These are phyloP conservation scores for Glaciozyma martinii DNA, from an alignment of 768 basidiomycete species.

Conservation along the genomic window DNA sequence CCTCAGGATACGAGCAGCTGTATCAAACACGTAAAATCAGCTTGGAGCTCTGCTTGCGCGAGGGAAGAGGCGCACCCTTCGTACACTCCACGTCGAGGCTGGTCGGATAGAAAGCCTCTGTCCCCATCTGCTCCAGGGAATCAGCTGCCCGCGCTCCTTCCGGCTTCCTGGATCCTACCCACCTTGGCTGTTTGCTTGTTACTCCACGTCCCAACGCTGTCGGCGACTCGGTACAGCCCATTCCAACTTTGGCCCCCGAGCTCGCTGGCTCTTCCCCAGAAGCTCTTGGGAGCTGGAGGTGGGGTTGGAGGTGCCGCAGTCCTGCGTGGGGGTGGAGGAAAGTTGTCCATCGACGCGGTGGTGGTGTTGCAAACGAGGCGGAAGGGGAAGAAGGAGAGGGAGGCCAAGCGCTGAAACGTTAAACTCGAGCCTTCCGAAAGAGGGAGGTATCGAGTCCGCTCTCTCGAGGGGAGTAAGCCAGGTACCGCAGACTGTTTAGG, in stretches of 20 bases:
- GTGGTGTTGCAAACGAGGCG: not conserved
- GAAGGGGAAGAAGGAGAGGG: not conserved
- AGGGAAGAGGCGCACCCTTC: not conserved
- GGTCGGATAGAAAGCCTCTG: not conserved
- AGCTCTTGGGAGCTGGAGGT: not conserved
- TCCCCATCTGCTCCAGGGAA: not conserved
- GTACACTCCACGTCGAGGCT: not conserved
- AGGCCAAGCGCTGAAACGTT: not conserved
- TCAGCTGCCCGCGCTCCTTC: not conserved
- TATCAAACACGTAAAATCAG: not conserved
- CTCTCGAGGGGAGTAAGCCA: too few relatives aligned
- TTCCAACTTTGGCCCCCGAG: not conserved
- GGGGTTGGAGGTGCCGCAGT: not conserved
- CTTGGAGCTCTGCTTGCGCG: not conserved
- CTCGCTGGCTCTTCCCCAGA: not conserved
- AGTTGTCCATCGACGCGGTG: not conserved
- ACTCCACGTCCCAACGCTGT: not conserved
- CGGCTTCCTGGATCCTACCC: not conserved
- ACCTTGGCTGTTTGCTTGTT: conserved; percentile 3
- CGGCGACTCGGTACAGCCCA: not conserved
- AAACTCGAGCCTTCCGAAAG: too few relatives aligned
- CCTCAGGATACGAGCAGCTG: conserved; percentile 14
- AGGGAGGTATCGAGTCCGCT: too few relatives aligned
- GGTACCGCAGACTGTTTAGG: too few relatives aligned
- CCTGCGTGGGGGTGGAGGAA: conserved; percentile 2